Base-by-base conservation (phyloP, 257 asterid genomes). In the Gentiana straminea region DNA sequence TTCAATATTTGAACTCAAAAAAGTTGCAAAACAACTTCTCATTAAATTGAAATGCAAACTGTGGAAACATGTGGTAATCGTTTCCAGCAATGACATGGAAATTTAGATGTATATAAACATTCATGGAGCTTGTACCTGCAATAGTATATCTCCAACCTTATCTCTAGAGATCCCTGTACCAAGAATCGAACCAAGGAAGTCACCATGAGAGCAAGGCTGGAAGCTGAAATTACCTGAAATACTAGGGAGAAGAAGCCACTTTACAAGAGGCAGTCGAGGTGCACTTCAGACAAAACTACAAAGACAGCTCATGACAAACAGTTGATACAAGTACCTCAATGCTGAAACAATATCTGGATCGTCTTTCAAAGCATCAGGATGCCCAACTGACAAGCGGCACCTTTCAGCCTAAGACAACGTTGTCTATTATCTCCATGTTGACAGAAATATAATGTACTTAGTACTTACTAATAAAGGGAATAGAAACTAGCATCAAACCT, bases 121-220 rank as follows among this genome's bases (percentile, higher is more conserved):
- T 39, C 5, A 55, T 49, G 46, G 63, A 48, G 38, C 37, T 2
- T 12, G 54, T 76, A 88, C 98, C 97, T 81, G 95, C 78, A 92
- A 58, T 65, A 88, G 67, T 58, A 92, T 83, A 70, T 92, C 98
- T 35, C 97, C 98, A 49, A 92, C 57, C 72, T 88, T 88, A 65
- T 80, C 89, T 73, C 97, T 81, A 61, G 84, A 80, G 54, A 92
- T 88, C 60, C 98, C 97, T 51, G 94, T 88, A 64, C 94, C 93
- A 69, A 88, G 97, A 61, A 92, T 85, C 57, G 97, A 64, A 61
- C 97, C 97, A 51, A 88, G 97, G 75, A 88, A 92, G 76, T 92
- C 97, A 41, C 98, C 91, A 70, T 92, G 98, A 66, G 84, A 85
- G 68, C 84, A 85, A 43, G 93, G 61, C 70, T 77, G 84, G 67